phyloP scores from a whole-genome alignment of 805 yeast genomes.

The Ogataea nakhonphanomensis region DNA sequence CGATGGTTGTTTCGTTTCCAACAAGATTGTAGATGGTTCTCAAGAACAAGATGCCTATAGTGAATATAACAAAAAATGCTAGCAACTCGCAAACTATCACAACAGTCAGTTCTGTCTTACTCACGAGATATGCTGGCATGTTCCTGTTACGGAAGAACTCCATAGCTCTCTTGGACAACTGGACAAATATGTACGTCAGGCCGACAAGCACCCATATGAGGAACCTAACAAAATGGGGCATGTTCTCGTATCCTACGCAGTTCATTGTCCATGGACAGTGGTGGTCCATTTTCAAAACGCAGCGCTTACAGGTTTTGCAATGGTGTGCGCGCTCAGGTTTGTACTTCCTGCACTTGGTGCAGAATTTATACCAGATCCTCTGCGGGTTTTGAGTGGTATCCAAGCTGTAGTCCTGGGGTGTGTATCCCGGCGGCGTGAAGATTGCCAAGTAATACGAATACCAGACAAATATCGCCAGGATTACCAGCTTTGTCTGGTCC shows the following conservation, averaged over 20 bases:
- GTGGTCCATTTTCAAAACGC: slow-evolving; percentile 90
- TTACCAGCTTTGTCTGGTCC: slow-evolving; percentile 52
- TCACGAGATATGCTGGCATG: slow-evolving; percentile 54
- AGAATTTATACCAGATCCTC: slow-evolving; percentile 57
- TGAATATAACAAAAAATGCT: slow-evolving; percentile 54
- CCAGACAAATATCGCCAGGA: slow-evolving; percentile 69
- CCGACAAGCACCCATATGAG: slow-evolving; percentile 59
- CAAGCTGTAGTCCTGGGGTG: slow-evolving; percentile 47
- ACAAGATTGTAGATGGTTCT: slow-evolving; percentile 58
- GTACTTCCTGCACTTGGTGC: slow-evolving; percentile 64
- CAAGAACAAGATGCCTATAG: slow-evolving; percentile 55
- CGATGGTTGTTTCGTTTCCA: slow-evolving; percentile 83
- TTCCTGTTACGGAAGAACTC: slow-evolving; percentile 46
- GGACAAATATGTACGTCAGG: slow-evolving; percentile 43
- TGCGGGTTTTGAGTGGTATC: slow-evolving; percentile 21
- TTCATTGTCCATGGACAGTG: slow-evolving; percentile 93
- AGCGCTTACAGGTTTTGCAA: slow-evolving; percentile 69
- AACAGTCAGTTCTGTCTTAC: slow-evolving; percentile 49
- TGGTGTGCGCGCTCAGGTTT: slow-evolving; percentile 88
- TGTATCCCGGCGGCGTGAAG: slow-evolving; percentile 60
- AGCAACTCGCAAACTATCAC: slow-evolving; percentile 54
- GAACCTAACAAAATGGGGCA: slow-evolving; percentile 79
- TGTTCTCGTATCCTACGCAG: slow-evolving; percentile 78
- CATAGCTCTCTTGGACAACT: slow-evolving; percentile 39
- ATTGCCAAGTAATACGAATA: slow-evolving; percentile 72